Percentiles rank a stretch among this genome's conserved stretches.
Evolutionary conservation across 768 basidiomycete species (phyloP).

Genomic region (Leucosporidium scottii): DNA sequence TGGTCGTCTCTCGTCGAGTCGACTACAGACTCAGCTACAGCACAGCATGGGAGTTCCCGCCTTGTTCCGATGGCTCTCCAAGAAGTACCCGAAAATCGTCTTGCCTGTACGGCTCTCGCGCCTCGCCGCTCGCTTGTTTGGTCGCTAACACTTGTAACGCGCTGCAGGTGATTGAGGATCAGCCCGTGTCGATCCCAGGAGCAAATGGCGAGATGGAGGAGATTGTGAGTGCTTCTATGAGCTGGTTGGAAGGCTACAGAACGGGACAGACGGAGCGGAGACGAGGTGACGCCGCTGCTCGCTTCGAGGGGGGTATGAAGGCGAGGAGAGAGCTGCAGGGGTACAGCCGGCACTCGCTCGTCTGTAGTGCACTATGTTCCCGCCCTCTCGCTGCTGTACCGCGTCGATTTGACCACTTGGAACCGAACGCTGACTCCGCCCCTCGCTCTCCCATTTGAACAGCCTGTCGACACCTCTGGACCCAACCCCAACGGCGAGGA

Average conservation of each 20-base stretch:
- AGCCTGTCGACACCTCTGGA: constrained; percentile 65
- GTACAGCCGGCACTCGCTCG: neutral
- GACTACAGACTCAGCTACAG: too few species aligned
- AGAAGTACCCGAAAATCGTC: constrained; percentile 98
- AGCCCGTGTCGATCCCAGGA: constrained; percentile 52
- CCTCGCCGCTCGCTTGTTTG: too few species aligned
- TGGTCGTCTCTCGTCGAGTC: too few species aligned
- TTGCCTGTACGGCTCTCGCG: constrained; percentile 38
- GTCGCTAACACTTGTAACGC: neutral
- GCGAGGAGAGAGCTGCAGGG: too few species aligned
- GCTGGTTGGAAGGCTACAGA: too few species aligned
- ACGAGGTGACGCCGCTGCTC: too few species aligned
- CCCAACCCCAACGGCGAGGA: constrained; percentile 94
- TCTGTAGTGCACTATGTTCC: too few species aligned
- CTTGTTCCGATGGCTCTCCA: constrained; percentile 95
- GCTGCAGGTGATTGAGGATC: constrained; percentile 71
- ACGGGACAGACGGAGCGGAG: too few species aligned
- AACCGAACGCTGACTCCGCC: too few species aligned
- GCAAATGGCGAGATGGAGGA: constrained; percentile 50
- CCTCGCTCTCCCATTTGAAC: neutral
- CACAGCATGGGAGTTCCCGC: constrained; percentile 46
- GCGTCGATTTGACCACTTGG: too few species aligned
- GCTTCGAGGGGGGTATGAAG: too few species aligned
- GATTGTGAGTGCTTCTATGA: constrained; percentile 6
- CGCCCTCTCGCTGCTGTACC: too few species aligned